These are phyloP conservation scores for Magnolia sinica DNA, from an alignment of 164 flowering plant species.

Conservation along the genomic window DNA sequence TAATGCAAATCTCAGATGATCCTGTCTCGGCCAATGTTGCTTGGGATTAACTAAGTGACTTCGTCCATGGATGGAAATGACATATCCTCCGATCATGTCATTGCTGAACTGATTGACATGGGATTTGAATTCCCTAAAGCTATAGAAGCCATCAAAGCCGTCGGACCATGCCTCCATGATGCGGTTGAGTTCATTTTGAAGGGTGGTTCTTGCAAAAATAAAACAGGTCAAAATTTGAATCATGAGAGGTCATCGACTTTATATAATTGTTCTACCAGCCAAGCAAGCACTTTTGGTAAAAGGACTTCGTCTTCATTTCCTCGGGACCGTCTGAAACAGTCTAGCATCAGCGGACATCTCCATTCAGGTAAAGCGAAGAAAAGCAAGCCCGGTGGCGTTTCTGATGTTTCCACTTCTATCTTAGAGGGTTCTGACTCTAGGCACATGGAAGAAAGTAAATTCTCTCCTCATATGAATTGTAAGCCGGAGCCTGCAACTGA, in stretches of 20 bases:
- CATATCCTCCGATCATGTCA: constrained; percentile 33
- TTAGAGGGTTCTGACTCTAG: constrained; percentile 12
- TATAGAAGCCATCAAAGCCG: constrained; percentile 51
- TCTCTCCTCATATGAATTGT: not conserved
- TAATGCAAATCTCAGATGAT: not conserved
- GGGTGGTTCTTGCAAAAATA: constrained; percentile 19
- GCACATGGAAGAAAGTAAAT: constrained; percentile 14
- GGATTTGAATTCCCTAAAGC: constrained; percentile 52
- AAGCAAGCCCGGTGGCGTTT: constrained; percentile 15
- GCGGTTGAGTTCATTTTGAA: constrained; percentile 53
- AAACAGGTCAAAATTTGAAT: not conserved
- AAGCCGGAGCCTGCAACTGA: not conserved
- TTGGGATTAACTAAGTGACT: not conserved
- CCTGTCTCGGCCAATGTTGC: not conserved
- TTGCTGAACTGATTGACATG: constrained; percentile 56
- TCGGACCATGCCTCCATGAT: constrained; percentile 51
- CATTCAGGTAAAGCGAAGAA: constrained; percentile 24
- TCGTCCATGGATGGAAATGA: constrained; percentile 9
- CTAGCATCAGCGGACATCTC: constrained; percentile 51
- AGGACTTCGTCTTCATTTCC: constrained; percentile 21
- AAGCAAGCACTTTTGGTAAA: constrained; percentile 26
- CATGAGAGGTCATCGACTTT: constrained; percentile 12
- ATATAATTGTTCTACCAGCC: constrained; percentile 16
- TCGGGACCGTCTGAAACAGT: constrained; percentile 38
- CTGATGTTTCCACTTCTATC: constrained; percentile 16